phyloP scores from a whole-genome alignment of 106 monocot species.

The Platanthera zijinensis region DNA sequence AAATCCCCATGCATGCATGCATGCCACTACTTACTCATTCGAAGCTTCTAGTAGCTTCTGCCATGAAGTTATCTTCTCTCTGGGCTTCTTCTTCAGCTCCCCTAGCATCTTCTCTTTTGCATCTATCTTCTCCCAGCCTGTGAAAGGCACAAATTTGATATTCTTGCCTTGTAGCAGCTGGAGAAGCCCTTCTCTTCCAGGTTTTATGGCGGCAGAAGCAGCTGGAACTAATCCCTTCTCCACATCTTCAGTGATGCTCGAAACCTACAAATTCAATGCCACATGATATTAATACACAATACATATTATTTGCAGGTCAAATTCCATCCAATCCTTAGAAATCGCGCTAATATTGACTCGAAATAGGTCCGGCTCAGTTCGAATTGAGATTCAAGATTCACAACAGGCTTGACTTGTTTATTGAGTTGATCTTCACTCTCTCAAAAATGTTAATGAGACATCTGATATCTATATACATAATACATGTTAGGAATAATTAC shows the following conservation, averaged over 20 bases:
- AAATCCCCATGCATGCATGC: too few relatives aligned
- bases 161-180: conserved; percentile 44
- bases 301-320: too few relatives aligned
- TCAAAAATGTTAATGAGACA: too few relatives aligned
- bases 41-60: conserved; percentile 50
- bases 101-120: conserved; percentile 61
- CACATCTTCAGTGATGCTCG: conserved; percentile 66
- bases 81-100: conserved; percentile 53
- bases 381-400: too few relatives aligned
- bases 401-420: too few relatives aligned
- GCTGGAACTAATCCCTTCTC: conserved; percentile 27
- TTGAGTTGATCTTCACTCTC: too few relatives aligned
- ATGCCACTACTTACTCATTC: conserved; percentile 4
- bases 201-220: conserved; percentile 22
- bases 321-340: too few relatives aligned
- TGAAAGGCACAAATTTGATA: conserved; percentile 51
- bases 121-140: conserved; percentile 88
- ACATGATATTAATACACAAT: background rate
- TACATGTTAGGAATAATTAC: too few relatives aligned
- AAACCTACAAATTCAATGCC: conserved; percentile 36
- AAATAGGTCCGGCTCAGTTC: too few relatives aligned
- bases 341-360: too few relatives aligned
- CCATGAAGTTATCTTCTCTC: conserved; percentile 74
- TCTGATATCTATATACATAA: too few relatives aligned
- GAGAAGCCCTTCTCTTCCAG: conserved; percentile 68